These are phyloP conservation scores for Boletus rubroflammeus DNA, from an alignment of 768 basidiomycete genomes.

Conservation along the genomic window DNA sequence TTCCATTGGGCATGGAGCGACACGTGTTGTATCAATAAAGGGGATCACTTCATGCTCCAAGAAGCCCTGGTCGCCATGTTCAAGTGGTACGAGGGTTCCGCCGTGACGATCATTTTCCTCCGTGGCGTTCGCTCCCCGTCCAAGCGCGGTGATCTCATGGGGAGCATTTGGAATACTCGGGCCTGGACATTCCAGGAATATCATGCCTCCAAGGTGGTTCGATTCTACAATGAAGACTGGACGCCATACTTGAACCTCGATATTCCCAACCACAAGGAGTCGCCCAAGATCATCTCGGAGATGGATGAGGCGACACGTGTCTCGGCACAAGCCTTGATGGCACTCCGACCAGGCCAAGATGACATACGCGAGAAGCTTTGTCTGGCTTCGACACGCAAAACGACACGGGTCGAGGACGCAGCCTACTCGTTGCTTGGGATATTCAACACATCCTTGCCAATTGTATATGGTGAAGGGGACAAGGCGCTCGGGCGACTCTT, in stretches of 20 bases:
- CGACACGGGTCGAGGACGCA: too few species aligned
- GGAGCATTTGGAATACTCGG: conserved; percentile 1
- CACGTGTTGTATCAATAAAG: background rate
- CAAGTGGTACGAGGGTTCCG: background rate
- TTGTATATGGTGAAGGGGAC: background rate
- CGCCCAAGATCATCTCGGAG: too few species aligned
- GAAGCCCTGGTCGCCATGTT: background rate
- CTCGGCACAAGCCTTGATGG: too few species aligned
- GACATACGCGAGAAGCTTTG: too few species aligned
- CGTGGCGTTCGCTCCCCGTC: background rate
- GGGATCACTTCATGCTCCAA: background rate
- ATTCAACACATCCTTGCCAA: too few species aligned
- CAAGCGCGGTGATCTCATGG: background rate
- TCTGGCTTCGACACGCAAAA: too few species aligned
- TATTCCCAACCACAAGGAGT: conserved; percentile 7
- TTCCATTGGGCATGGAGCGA: conserved; percentile 9
- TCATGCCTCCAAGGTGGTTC: conserved; percentile 6
- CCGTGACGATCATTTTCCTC: background rate
- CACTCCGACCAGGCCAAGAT: too few species aligned
- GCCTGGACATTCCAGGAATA: background rate
- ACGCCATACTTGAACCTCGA: too few species aligned
- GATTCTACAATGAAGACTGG: conserved; percentile 4
- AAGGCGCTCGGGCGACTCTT: conserved; percentile 8
- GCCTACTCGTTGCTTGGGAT: too few species aligned
- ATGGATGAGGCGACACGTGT: too few species aligned